Conservation (phyloP, 1,284 basidiomycete species). For the Rhodotorula sp. region DNA sequence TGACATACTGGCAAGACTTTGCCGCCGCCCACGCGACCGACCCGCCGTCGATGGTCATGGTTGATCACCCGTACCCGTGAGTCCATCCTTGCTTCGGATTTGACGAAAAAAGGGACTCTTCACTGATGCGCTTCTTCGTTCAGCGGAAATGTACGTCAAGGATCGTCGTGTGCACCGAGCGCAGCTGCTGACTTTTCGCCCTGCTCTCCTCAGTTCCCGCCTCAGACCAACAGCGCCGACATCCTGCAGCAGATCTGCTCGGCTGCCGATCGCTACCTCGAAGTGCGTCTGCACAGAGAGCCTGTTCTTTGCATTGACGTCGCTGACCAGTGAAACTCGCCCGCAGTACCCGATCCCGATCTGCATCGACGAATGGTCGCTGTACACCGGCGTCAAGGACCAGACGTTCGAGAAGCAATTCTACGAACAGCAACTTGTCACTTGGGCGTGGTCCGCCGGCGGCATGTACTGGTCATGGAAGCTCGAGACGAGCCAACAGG, state of each 20-base stretch:
- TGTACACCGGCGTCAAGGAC: slow-evolving; percentile 44
- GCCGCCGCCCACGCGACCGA: slow-evolving; percentile 19
- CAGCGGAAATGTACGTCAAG: too few species aligned
- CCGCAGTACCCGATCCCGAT: slow-evolving; percentile 44
- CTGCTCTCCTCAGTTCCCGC: slow-evolving; percentile 43
- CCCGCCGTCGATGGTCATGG: slow-evolving; percentile 44
- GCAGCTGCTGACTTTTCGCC: background rate
- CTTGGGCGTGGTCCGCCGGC: slow-evolving; percentile 45
- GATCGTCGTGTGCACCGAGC: too few species aligned
- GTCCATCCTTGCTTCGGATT: slow-evolving; percentile 4
- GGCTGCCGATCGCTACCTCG: slow-evolving; percentile 39
- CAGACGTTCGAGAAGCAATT: slow-evolving; percentile 42
- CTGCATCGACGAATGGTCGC: slow-evolving; percentile 43
- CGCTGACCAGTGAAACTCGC: background rate
- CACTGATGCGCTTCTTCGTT: too few species aligned
- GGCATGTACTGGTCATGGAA: slow-evolving; percentile 42
- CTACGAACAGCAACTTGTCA: slow-evolving; percentile 43
- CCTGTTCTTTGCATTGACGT: background rate
- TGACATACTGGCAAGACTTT: slow-evolving; percentile 17
- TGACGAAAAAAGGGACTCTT: background rate
- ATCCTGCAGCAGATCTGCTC: slow-evolving; percentile 44
- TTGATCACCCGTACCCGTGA: slow-evolving; percentile 45
- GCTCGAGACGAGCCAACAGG: slow-evolving; percentile 21
- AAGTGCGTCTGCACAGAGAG: background rate
- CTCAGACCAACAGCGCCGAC: slow-evolving; percentile 37